Conservation (phyloP, 2,329 filamentous ascomycete species). For the Neofusicoccum umdonicola region DNA sequence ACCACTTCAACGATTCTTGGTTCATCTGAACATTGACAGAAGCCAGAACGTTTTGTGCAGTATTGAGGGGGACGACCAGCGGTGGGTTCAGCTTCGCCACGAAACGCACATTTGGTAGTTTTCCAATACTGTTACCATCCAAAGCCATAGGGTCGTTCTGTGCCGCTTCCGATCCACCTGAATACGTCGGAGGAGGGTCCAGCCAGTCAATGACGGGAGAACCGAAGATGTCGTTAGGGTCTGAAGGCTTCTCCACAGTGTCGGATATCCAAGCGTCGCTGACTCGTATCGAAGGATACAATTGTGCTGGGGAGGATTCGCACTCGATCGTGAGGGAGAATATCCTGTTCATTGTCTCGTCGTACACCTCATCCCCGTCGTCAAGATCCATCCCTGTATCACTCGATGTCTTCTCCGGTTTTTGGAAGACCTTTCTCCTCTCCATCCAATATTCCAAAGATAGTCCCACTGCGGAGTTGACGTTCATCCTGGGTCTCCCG, state of each 20-base stretch:
- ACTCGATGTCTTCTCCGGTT: conserved; percentile 24
- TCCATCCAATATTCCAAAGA: conserved; percentile 77
- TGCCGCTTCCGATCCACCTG: conserved; percentile 22
- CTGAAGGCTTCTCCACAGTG: conserved; percentile 51
- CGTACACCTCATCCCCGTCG: conserved; percentile 39
- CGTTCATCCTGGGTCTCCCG: conserved; percentile 70
- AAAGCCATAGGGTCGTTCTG: conserved; percentile 55
- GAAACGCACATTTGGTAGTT: conserved; percentile 71
- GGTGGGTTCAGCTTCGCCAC: conserved; percentile 73
- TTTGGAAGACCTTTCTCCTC: conserved; percentile 43
- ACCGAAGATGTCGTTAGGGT: conserved; percentile 45
- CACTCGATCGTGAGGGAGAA: conserved; percentile 71
- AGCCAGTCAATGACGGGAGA: conserved; percentile 62
- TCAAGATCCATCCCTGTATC: conserved; percentile 32
- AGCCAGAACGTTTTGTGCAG: conserved; percentile 62
- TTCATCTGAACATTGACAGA: conserved; percentile 58
- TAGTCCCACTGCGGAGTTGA: conserved; percentile 64
- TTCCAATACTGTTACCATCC: conserved; percentile 44
- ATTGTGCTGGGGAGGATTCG: conserved; percentile 44
- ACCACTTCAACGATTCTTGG: conserved; percentile 48
- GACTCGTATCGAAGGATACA: conserved; percentile 63
- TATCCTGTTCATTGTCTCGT: conserved; percentile 42
- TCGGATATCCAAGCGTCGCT: conserved; percentile 73
- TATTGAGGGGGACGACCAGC: conserved; percentile 63
- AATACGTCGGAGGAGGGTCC: conserved; percentile 64